phyloP scores from a whole-genome alignment of 164 flowering plant genomes.

The Warburgia ugandensis region DNA sequence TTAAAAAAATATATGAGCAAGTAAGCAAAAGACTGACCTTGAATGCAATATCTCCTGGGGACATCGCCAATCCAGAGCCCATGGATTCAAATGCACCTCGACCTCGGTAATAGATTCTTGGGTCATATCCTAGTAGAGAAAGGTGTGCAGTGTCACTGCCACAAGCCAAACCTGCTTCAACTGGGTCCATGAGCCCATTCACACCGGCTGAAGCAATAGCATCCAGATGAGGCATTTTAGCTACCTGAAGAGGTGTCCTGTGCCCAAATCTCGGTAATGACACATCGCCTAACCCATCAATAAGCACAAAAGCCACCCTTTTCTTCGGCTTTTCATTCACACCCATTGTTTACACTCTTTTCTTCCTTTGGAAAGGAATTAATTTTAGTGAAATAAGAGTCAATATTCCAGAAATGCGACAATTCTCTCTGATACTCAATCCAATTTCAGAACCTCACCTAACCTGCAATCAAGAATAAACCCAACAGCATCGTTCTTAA shows the following conservation, averaged over 20 bases:
- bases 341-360: too few species aligned
- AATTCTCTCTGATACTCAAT: too few species aligned
- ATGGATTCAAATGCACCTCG: slow-evolving; percentile 98
- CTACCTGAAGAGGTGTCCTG: slow-evolving; percentile 72
- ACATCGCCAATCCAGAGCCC: slow-evolving; percentile 98
- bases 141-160: slow-evolving; percentile 98
- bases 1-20: not conserved
- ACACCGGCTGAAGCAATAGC: slow-evolving; percentile 96
- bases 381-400: too few species aligned
- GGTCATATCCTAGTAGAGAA: slow-evolving; percentile 84
- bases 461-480: too few species aligned
- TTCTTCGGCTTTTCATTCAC: slow-evolving; percentile 22
- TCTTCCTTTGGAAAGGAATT: too few species aligned
- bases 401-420: too few species aligned
- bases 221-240: slow-evolving; percentile 67
- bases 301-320: slow-evolving; percentile 74
- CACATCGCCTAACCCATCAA: slow-evolving; percentile 95
- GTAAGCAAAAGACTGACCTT: slow-evolving; percentile 37
- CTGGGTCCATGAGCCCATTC: slow-evolving; percentile 98
- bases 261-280: slow-evolving; percentile 67
- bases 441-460: too few species aligned
- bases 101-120: slow-evolving; percentile 83
- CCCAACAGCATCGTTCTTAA: too few species aligned
- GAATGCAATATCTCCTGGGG: slow-evolving; percentile 98
- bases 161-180: slow-evolving; percentile 90